Evolutionary conservation across 2,329 filamentous ascomycete species (phyloP).

Genomic region (Aspergillus spinulosporus): DNA sequence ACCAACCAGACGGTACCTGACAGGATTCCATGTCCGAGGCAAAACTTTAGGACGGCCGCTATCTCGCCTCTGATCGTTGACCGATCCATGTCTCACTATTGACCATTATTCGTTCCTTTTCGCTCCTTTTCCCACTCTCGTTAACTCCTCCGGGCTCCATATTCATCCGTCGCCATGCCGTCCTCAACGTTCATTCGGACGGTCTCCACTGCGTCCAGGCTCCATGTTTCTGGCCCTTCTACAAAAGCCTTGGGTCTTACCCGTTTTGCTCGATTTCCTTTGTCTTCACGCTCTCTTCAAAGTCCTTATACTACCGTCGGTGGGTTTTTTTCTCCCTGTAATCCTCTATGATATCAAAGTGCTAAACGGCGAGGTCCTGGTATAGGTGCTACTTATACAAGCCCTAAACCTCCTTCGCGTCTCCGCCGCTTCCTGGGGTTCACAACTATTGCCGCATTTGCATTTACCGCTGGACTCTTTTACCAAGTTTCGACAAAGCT

Average conservation of each 20-base stretch:
- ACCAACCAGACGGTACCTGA: neutral
- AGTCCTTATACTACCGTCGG: slow-evolving; percentile 15
- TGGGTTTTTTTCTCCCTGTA: neutral
- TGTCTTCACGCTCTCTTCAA: slow-evolving; percentile 4
- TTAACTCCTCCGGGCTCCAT: slow-evolving; percentile 5
- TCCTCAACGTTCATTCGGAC: slow-evolving; percentile 18
- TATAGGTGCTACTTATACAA: slow-evolving; percentile 8
- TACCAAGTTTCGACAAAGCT: slow-evolving; percentile 30
- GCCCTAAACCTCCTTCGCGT: slow-evolving; percentile 28
- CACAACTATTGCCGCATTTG: slow-evolving; percentile 36
- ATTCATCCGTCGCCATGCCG: slow-evolving; percentile 16
- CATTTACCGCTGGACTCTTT: slow-evolving; percentile 34
- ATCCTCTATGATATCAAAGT: neutral
- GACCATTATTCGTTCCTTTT: neutral
- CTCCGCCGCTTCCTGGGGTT: slow-evolving; percentile 40
- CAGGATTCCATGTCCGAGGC: neutral
- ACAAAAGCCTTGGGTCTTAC: slow-evolving; percentile 17
- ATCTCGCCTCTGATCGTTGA: neutral
- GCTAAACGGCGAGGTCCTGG: neutral
- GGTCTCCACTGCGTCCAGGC: slow-evolving; percentile 22
- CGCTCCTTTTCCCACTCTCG: slow-evolving; percentile 13
- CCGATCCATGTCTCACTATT: neutral
- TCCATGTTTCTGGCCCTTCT: slow-evolving; percentile 16
- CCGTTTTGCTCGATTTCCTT: slow-evolving; percentile 7
- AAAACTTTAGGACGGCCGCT: neutral